phyloP scores from a whole-genome alignment of 78 protist genomes.

The Dictyostelium capitatum region DNA sequence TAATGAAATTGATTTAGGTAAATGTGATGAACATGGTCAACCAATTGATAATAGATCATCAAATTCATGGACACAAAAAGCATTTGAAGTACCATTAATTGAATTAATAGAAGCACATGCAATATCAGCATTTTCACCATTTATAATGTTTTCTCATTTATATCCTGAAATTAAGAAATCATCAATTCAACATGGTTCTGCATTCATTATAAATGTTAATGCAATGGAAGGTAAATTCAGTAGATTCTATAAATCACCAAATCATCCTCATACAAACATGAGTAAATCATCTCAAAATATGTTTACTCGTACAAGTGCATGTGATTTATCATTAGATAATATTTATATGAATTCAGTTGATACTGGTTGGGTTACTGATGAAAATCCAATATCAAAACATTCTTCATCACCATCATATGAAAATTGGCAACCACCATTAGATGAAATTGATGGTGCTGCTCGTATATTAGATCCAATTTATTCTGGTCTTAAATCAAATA shows the following conservation, averaged over 20 bases:
- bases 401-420: not conserved
- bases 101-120: constrained; percentile 81
- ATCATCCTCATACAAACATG: constrained; percentile 99
- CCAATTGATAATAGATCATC: constrained; percentile 78
- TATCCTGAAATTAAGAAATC: constrained; percentile 3
- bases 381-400: constrained; percentile 27
- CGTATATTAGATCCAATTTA: constrained; percentile 95
- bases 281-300: constrained; percentile 96
- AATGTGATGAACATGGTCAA: constrained; percentile 75
- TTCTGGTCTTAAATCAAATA: not conserved
- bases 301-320: constrained; percentile 94
- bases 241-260: constrained; percentile 82
- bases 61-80: constrained; percentile 55
- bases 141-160: constrained; percentile 54
- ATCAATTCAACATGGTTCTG: not conserved
- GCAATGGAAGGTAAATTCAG: constrained; percentile 95
- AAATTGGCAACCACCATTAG: constrained; percentile 90
- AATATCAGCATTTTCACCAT: constrained; percentile 88
- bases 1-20: not conserved
- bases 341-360: constrained; percentile 91
- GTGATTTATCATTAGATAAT: constrained; percentile 60
- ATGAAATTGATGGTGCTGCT: constrained; percentile 96
- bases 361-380: constrained; percentile 90
- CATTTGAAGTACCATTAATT: constrained; percentile 56
- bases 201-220: constrained; percentile 93